These are phyloP conservation scores for Solanum hybrid DNA, from an alignment of 305 asterid species.

Conservation along the genomic window DNA sequence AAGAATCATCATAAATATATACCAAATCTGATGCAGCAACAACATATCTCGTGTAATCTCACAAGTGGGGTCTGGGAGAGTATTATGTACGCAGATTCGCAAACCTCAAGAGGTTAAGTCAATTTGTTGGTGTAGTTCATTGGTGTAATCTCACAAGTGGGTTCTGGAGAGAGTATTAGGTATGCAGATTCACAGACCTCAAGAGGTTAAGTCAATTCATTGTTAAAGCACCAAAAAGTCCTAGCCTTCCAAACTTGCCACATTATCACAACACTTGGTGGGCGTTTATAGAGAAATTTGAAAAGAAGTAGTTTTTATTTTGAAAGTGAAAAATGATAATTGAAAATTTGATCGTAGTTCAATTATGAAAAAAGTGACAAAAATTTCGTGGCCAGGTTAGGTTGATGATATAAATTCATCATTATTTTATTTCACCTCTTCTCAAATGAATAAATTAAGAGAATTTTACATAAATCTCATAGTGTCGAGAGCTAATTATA, in stretches of 20 bases:
- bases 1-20: neutral
- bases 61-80: neutral
- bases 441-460: neutral
- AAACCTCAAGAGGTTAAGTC: neutral
- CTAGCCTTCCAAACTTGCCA: too few species aligned
- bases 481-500: accelerated
- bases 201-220: too few species aligned
- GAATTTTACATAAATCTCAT: too few species aligned
- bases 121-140: too few species aligned
- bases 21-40: neutral
- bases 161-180: neutral
- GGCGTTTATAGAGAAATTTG: neutral
- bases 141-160: too few species aligned
- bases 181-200: neutral
- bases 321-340: neutral
- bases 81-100: neutral
- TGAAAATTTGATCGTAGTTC: too few species aligned
- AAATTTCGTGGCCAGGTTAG: too few species aligned
- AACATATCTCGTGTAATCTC: neutral
- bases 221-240: too few species aligned
- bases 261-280: neutral
- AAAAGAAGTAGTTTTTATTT: too few species aligned
- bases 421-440: neutral
- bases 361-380: neutral
- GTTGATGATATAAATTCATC: neutral